Evolutionary conservation across 2,329 filamentous ascomycete genomes (phyloP).

Genomic region (Botrytis elliptica): DNA sequence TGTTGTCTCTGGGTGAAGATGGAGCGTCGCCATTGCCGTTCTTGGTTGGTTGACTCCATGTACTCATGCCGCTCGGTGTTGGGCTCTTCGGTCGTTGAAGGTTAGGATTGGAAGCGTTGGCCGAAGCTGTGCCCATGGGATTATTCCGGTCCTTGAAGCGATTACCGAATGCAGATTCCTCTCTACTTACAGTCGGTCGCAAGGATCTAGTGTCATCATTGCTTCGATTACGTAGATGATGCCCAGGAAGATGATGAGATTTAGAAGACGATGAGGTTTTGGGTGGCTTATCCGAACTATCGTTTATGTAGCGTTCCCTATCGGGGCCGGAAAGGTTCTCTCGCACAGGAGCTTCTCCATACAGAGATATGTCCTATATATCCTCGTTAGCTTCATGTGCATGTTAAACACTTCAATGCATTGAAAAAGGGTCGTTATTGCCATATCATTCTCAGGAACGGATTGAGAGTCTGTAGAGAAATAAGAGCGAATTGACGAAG

Average conservation of each 20-base stretch:
- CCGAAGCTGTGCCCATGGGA: constrained; percentile 34
- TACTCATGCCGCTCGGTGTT: constrained; percentile 71
- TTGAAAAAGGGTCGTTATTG: constrained; percentile 18
- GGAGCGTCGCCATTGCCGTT: constrained; percentile 48
- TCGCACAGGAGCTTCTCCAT: constrained; percentile 75
- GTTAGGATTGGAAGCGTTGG: constrained; percentile 34
- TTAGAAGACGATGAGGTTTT: constrained; percentile 64
- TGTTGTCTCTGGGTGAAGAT: constrained; percentile 41
- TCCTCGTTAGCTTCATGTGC: constrained; percentile 16
- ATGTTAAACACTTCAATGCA: constrained; percentile 18
- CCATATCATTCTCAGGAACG: constrained; percentile 19
- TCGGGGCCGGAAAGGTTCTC: constrained; percentile 68
- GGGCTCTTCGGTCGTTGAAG: constrained; percentile 73
- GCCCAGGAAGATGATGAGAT: constrained; percentile 60
- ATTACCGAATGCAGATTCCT: constrained; percentile 62
- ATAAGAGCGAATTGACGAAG: constrained; percentile 20
- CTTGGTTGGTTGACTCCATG: constrained; percentile 43
- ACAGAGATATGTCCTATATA: constrained; percentile 68
- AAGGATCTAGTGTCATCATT: constrained; percentile 64
- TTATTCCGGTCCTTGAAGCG: constrained; percentile 49
- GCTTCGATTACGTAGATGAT: constrained; percentile 69
- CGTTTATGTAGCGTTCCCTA: constrained; percentile 60
- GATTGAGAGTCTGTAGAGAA: constrained; percentile 17
- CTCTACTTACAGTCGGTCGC: constrained; percentile 71
- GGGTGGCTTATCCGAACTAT: constrained; percentile 49